These are phyloP conservation scores for Arabidopsis arenosa DNA, from an alignment of 345 rosid genomes.

Conservation along the genomic window DNA sequence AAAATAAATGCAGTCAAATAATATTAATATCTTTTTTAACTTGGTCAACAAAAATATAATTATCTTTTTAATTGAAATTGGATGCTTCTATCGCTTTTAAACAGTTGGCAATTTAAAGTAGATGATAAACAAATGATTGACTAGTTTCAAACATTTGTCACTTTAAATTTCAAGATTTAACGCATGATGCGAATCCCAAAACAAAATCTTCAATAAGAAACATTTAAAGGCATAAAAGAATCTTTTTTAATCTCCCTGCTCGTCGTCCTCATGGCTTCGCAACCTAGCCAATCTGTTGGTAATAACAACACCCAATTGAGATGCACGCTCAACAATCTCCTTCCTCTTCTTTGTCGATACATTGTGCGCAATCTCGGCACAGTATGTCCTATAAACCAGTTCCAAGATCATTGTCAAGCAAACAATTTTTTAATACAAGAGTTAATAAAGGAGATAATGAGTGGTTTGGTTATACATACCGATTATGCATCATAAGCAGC, in stretches of 20 bases:
- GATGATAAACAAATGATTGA: neutral
- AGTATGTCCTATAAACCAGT: neutral
- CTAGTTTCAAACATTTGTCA: neutral
- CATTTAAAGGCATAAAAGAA: neutral
- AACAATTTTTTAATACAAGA: neutral
- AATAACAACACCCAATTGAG: neutral
- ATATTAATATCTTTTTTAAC: neutral
- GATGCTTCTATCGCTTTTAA: neutral
- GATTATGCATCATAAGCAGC: neutral
- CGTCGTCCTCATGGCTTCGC: neutral
- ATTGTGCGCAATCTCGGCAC: neutral
- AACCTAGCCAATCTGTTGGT: neutral
- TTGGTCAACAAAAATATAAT: neutral
- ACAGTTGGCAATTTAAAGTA: neutral
- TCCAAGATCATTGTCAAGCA: slow-evolving; percentile 2
- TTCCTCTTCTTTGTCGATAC: neutral
- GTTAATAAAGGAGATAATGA: neutral
- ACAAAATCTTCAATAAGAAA: neutral
- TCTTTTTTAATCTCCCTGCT: neutral
- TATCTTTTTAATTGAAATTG: neutral
- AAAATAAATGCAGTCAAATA: neutral
- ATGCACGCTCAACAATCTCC: neutral
- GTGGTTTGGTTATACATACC: no score
- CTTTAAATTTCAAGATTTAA: neutral
- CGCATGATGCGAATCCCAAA: neutral